Evolutionary conservation across 805 yeast species (phyloP).

Genomic region (Allodekkera sacchari): DNA sequence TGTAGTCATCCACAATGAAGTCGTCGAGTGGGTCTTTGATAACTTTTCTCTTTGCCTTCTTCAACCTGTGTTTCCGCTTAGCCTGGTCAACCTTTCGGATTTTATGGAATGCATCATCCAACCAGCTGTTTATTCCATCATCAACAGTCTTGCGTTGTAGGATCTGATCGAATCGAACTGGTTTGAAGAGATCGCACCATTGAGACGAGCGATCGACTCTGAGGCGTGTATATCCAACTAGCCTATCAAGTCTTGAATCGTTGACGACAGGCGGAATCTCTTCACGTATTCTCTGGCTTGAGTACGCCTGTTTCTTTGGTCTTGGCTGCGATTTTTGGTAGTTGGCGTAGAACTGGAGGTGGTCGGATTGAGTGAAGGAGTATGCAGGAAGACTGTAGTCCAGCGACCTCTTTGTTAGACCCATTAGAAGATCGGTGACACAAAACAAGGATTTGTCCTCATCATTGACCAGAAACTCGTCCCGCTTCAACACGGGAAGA

Average conservation of each 20-base stretch:
- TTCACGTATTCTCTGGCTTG: constrained; percentile 1
- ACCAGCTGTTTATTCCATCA: constrained; percentile 29
- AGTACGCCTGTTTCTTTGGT: not conserved
- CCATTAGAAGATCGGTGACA: no score
- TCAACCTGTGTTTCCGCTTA: constrained; percentile 16
- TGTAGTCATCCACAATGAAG: constrained; percentile 32
- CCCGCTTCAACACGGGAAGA: constrained; percentile 23
- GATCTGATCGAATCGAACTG: constrained; percentile 26
- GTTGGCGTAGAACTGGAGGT: not conserved
- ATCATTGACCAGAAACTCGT: constrained; percentile 28
- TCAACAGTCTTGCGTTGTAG: constrained; percentile 24
- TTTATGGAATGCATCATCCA: constrained; percentile 29
- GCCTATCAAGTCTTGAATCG: constrained; percentile 7
- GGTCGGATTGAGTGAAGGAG: not conserved
- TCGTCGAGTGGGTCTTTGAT: constrained; percentile 18
- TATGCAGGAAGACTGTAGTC: no score
- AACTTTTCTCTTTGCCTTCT: constrained; percentile 13
- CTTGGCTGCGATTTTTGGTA: not conserved
- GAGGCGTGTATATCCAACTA: constrained; percentile 3
- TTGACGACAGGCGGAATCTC: constrained; percentile 4
- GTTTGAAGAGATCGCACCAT: constrained; percentile 41
- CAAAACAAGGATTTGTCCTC: no score
- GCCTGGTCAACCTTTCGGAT: constrained; percentile 21
- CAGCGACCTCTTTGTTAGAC: no score
- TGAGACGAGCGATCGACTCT: constrained; percentile 10